These are phyloP conservation scores for Phytophthora megakarya DNA, from an alignment of 352 stramenopile species.

Conservation along the genomic window DNA sequence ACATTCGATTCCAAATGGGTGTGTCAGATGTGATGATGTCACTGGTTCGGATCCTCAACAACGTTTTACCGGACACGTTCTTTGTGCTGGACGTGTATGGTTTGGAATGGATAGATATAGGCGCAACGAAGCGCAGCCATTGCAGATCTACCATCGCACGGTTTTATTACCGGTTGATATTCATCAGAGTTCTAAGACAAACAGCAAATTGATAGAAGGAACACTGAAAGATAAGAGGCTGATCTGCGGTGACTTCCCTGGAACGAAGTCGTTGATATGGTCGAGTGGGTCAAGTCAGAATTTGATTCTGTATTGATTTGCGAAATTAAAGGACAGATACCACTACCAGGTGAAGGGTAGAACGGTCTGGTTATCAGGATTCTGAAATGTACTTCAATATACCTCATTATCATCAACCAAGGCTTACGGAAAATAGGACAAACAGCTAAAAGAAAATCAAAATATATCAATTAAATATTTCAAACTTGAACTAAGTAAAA, in stretches of 20 bases:
- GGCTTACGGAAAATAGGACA: no score
- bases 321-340: no score
- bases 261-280: conserved; percentile 30
- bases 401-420: no score
- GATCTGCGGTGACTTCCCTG: conserved; percentile 18
- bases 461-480: no score
- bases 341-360: no score
- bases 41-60: conserved; percentile 59
- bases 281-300: no score
- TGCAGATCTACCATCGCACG: conserved; percentile 55
- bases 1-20: conserved; percentile 57
- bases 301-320: no score
- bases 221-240: conserved; percentile 14
- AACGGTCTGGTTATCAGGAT: no score
- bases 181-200: conserved; percentile 47
- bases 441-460: no score
- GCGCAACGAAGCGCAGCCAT: conserved; percentile 35
- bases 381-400: no score
- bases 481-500: no score
- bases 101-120: conserved; percentile 34
- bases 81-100: conserved; percentile 40
- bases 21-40: conserved; percentile 56
- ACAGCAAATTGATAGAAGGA: conserved; percentile 35
- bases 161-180: conserved; percentile 52
- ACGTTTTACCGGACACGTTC: conserved; percentile 47